Evolutionary conservation across 2,329 filamentous ascomycete species (phyloP).

Genomic region (Domatiomyces catenatus): DNA sequence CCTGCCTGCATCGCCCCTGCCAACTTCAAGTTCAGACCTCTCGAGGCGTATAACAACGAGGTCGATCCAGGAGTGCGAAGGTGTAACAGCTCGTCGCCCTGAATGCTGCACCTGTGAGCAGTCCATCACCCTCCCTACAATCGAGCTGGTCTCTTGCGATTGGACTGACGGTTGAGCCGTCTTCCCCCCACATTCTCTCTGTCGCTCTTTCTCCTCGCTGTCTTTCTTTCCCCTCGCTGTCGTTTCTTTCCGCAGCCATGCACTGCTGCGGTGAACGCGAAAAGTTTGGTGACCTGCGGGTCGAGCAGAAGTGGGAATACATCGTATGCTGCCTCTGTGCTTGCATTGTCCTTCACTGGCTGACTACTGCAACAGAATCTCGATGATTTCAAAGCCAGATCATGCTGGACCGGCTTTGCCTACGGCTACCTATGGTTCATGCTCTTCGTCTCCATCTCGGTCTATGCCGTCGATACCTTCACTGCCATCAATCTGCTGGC

Average conservation of each 20-base stretch:
- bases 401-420: constrained; percentile 60
- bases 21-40: neutral
- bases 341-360: constrained; percentile 4
- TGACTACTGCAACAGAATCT: constrained; percentile 30
- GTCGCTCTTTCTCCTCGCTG: constrained; percentile 13
- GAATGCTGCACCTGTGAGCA: neutral
- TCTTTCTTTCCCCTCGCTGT: neutral
- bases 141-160: constrained; percentile 17
- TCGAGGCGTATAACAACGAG: neutral
- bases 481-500: constrained; percentile 80
- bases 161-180: constrained; percentile 15
- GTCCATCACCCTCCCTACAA: constrained; percentile 1
- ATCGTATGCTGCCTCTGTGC: constrained; percentile 45
- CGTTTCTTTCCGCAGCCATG: constrained; percentile 39
- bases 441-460: constrained; percentile 60
- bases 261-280: constrained; percentile 44
- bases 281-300: constrained; percentile 49
- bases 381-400: constrained; percentile 68
- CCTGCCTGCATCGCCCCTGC: neutral
- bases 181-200: constrained; percentile 5
- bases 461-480: constrained; percentile 83
- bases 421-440: constrained; percentile 77
- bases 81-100: neutral
- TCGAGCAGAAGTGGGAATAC: constrained; percentile 90
- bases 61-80: neutral